Base-by-base conservation (phyloP, 805 yeast species). In the Yarrowia sp. region DNA sequence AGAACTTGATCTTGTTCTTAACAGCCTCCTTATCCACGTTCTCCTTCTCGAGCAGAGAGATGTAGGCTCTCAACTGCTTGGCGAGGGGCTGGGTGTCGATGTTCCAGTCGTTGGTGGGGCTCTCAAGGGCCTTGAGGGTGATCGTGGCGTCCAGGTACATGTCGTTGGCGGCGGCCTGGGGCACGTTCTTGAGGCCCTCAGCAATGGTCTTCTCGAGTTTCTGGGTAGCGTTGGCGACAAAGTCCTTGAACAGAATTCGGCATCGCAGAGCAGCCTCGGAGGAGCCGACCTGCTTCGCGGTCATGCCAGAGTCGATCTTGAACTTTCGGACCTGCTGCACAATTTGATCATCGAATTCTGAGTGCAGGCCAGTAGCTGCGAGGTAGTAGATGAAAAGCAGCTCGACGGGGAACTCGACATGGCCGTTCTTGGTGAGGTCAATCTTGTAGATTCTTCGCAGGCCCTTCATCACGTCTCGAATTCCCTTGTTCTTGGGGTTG, bases 91-190 rank as follows among this genome's bases (percentile, higher is more conserved):
- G 65, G 32, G 65, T 59, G 52, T 59, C 65, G 26, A 59, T 35
- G 65, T 59, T 59, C 65, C 65, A 59, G 52, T 63, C 56, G 48
- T 63, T 63, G 26, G 36, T 48, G 26, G 67, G 56, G 40, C 26
- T 7, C n/a, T 14, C 40, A 36, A 63, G 48, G 22, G 56, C 8
- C 22, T 63, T 56, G 14, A 48, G 67, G 26, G 56, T 11, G 32
- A 63, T 15, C 56, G 38, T 48, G 32, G 67, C 67, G 26, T 63
- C 67, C n/a, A 63, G 67, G 67, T 48, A 48, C 67, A 63, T 63
- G 36, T 63, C 56, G 26, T 63, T 48, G 32, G 16, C 26, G 16
- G 36, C 67, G 3, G 52, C 56, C 55, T 48, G 41, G 32, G 67
- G 48, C 15, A 40, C 32, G 11, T 38, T 15, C 46, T 48, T 41